phyloP scores from a whole-genome alignment of 768 basidiomycete species.

The Paxillus rubicundulus region DNA sequence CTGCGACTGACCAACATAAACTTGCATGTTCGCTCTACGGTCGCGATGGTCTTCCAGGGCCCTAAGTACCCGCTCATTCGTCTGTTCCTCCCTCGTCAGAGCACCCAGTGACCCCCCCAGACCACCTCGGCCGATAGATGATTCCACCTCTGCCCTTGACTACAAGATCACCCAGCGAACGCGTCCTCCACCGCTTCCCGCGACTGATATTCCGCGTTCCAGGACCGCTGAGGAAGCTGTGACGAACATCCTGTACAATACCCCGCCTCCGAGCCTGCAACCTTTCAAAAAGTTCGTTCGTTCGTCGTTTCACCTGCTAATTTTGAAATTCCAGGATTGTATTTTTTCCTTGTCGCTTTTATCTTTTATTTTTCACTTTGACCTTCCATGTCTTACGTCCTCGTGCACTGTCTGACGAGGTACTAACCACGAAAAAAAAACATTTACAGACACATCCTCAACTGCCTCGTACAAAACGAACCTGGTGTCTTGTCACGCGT shows the following conservation, averaged over 20 bases:
- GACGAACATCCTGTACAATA: conserved; percentile 96
- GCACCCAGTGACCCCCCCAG: conserved; percentile 47
- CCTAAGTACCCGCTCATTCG: conserved; percentile 21
- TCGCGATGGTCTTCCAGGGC: conserved; percentile 20
- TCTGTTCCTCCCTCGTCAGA: conserved; percentile 14
- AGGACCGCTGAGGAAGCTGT: conserved; percentile 94
- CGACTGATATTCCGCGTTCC: conserved; percentile 78
- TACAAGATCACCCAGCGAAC: conserved; percentile 75
- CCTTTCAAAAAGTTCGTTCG: conserved; percentile 86
- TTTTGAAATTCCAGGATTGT: background rate
- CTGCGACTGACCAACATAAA: no score
- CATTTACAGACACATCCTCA: conserved; percentile 77
- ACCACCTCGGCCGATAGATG: conserved; percentile 79
- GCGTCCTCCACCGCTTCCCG: conserved; percentile 81
- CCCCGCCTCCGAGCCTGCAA: conserved; percentile 85
- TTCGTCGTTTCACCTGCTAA: background rate
- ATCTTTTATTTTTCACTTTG: conserved; percentile 4
- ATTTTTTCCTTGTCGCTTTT: background rate
- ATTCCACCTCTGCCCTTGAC: conserved; percentile 92
- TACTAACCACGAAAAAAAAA: background rate
- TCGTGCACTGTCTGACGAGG: no score
- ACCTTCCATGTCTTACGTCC: no score
- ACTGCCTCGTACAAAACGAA: conserved; percentile 98
- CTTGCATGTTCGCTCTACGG: conserved; percentile 10
- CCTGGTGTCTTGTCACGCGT: conserved; percentile 99